phyloP scores from a whole-genome alignment of 2,329 filamentous ascomycete species.

The Fusarium aywerte region DNA sequence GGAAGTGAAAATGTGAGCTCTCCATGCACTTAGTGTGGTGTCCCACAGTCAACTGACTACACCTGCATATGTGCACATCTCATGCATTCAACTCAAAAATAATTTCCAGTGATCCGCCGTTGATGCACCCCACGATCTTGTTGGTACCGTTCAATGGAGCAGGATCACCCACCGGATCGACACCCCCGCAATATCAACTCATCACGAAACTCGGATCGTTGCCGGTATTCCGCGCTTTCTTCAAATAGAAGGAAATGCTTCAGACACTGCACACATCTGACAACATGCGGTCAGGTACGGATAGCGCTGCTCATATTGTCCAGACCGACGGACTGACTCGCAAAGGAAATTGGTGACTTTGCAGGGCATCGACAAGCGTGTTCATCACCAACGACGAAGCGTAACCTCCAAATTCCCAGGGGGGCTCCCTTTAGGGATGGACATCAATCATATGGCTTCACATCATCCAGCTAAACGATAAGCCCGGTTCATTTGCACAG shows the following conservation, averaged over 20 bases:
- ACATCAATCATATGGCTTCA: conserved; percentile 6
- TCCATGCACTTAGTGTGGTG: background rate
- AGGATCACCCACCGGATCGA: conserved; percentile 42
- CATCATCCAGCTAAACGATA: conserved; percentile 8
- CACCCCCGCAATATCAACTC: conserved; percentile 39
- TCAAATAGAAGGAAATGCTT: background rate
- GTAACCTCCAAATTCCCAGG: background rate
- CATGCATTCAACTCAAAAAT: conserved; percentile 4
- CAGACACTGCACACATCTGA: background rate
- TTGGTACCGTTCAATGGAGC: conserved; percentile 33
- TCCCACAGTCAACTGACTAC: background rate
- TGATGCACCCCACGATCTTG: conserved; percentile 39
- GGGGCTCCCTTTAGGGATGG: background rate
- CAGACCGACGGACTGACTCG: conserved; percentile 5
- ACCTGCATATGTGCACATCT: background rate
- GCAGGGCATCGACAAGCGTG: background rate
- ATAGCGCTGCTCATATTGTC: background rate
- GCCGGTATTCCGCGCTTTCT: background rate
- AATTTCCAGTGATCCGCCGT: conserved; percentile 21
- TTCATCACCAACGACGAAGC: conserved; percentile 2
- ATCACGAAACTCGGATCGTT: conserved; percentile 7
- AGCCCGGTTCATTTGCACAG: conserved; percentile 16
- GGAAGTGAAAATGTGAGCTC: background rate
- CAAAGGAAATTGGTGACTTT: conserved; percentile 2
- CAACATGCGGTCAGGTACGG: conserved; percentile 3